These are phyloP conservation scores for Gloeostereum incarnatum DNA, from an alignment of 768 basidiomycete genomes.

Conservation along the genomic window DNA sequence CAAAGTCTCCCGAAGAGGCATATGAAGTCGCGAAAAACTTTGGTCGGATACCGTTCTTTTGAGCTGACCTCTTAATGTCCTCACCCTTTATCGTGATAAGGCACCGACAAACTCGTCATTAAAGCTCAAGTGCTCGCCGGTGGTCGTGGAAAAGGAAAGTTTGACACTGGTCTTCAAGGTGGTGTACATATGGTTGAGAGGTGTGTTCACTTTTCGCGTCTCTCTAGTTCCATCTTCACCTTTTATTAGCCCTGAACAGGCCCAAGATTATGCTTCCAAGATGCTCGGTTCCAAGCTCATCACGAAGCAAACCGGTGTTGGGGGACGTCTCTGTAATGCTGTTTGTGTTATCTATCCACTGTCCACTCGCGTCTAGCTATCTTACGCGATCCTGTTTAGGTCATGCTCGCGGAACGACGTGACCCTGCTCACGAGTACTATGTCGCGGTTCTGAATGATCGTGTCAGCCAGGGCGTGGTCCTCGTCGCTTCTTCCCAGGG, in stretches of 20 bases:
- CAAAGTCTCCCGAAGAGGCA: conserved; percentile 85
- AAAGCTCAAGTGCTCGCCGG: conserved; percentile 99
- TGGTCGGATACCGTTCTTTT: conserved; percentile 32
- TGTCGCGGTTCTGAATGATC: conserved; percentile 94
- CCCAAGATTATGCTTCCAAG: conserved; percentile 76
- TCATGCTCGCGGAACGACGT: conserved; percentile 96
- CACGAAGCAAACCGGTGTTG: conserved; percentile 96
- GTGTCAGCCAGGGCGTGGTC: conserved; percentile 79
- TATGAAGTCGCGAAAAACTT: conserved; percentile 84
- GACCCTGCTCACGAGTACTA: conserved; percentile 97
- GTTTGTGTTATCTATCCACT: conserved; percentile 33
- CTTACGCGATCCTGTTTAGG: conserved; percentile 30
- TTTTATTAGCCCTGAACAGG: conserved; percentile 69
- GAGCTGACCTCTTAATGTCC: conserved; percentile 1
- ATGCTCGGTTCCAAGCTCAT: conserved; percentile 96
- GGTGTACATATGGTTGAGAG: conserved; percentile 92
- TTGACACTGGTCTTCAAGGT: conserved; percentile 92
- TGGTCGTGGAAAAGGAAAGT: conserved; percentile 96
- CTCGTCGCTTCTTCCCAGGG: conserved; percentile 92
- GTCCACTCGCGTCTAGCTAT: conserved; percentile 1
- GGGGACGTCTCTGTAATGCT: conserved; percentile 90
- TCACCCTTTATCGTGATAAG: conserved; percentile 26
- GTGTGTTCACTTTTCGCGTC: conserved; percentile 27
- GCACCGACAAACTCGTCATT: conserved; percentile 76
- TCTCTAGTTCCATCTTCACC: conserved; percentile 6